Base-by-base conservation (phyloP, 129 eudicot species). In the Glebionis coronaria region DNA sequence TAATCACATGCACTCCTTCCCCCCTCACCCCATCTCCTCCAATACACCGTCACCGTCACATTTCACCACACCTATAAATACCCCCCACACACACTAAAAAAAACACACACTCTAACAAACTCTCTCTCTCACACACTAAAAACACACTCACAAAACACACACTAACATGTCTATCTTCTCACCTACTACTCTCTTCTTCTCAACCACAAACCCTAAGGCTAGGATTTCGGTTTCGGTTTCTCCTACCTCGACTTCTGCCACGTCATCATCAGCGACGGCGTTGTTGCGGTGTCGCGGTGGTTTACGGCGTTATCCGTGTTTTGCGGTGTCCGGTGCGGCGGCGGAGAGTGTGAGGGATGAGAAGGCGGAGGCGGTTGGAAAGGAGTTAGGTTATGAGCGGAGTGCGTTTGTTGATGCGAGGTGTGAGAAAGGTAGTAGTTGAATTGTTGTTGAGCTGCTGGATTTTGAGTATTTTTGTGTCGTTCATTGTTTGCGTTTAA, bases 391-490 rank as follows among this genome's bases (percentile, higher is more conserved):
- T 60, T 67, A 73, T 55, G 77, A 85, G 23, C 88, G 70, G 16
- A 78, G 42, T 35, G 42, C 90, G 61, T 87, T 90, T 71, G 73
- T 87, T 66, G 95, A 86, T 59, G 86, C 81, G 12, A 77, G 77
- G 9, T 57, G 82, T 27, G 91, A 76, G 59, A 79, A 84, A 78
- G 96, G 96, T 88, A 68, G 20, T 10, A 68, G 20, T 10, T 56
- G 9, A 23, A 9, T 45, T 46, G 10, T 35, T 69, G 18, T 20
- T 6, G 28, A 18, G 28, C 27, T 62, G 57, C 3, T 16, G 6
- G 35, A 28, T 3, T 40, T 5, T 20, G 2, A 14, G 21, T 50
- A 45, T 52, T 58, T 47, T 46, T 20, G 40, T 61, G 56, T 59
- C 65, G 13, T 10, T 10, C 52, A 23, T 29, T 64, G 56, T 23